Base-by-base conservation (phyloP, 805 yeast species). In the Metschnikowia colocasiae region DNA sequence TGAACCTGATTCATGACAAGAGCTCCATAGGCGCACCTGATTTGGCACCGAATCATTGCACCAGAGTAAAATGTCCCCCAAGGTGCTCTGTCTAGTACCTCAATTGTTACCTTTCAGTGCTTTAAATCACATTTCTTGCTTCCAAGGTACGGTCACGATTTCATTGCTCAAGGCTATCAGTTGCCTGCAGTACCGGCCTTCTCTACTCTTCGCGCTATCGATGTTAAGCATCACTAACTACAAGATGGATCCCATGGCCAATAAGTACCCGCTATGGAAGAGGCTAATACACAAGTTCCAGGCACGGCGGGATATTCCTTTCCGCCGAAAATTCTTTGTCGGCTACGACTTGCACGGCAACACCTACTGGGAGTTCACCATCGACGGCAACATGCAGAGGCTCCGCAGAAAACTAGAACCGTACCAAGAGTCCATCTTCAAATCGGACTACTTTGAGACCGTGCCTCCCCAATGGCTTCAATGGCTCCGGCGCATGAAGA, bases 271-370 rank as follows among this genome's bases (percentile, higher is more conserved):
- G 1, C 61, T 71, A 4, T 71, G 76, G 69, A 78, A 73, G 59
- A 76, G 78, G 40, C 47, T 79, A 0, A 68, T 74, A 46, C 76
- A 78, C 63, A 69, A 71, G 54, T 87, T 83, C 80, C 78, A 75
- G 56, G 75, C 90, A 0, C 63, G 85, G 4, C 65, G 83, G 37
- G 76, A 71, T 38, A 73, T 87, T 3, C 95, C 95, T 0, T 81
- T 86, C 62, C 74, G 95, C 34, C 75, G 74, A 46, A 75, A 73
- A 60, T 87, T 82, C 69, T 86, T 87, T 56, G 73, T 82, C 18
- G 87, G 89, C 2, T 87, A 85, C 59, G 95, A 87, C 59, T 70
- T 88, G n/a, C 81, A 80, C 33, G 95, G 94, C 2, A 87, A 87
- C 62, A 81, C 92, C 1, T 87, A 83, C 67, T 87, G 95, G 95